Evolutionary conservation across 495 filamentous ascomycete genomes (phyloP).

Genomic region (Astrocystis sublimbata): DNA sequence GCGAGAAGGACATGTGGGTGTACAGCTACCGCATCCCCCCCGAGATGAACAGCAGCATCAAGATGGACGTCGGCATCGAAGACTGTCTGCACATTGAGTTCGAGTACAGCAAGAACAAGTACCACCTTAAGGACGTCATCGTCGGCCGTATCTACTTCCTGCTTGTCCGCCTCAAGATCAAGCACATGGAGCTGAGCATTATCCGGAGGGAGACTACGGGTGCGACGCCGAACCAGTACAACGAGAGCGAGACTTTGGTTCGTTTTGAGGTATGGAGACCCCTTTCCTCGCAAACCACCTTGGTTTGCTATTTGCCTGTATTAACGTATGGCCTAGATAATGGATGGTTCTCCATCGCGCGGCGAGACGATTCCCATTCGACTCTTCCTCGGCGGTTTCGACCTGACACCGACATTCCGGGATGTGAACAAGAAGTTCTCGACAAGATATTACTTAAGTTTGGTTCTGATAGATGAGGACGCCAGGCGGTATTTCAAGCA

Average conservation of each 20-base stretch:
- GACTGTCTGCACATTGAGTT: conserved; percentile 99
- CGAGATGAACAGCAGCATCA: conserved; percentile 96
- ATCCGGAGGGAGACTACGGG: conserved; percentile 97
- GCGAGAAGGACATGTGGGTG: conserved; percentile 99
- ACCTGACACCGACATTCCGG: conserved; percentile 96
- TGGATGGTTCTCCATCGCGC: conserved; percentile 96
- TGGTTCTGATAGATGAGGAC: conserved; percentile 98
- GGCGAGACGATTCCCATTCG: conserved; percentile 99
- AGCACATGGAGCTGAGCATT: conserved; percentile 99
- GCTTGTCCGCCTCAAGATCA: conserved; percentile 97
- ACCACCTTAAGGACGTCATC: conserved; percentile 99
- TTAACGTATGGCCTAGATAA: conserved; percentile 63
- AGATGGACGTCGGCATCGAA: conserved; percentile 99
- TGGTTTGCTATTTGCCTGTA: conserved; percentile 7
- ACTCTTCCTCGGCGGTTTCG: conserved; percentile 96
- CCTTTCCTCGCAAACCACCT: neutral
- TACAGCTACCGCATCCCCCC: conserved; percentile 98
- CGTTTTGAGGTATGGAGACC: conserved; percentile 86
- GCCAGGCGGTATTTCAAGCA: conserved; percentile 99
- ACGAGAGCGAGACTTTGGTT: conserved; percentile 97
- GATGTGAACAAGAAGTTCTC: conserved; percentile 99
- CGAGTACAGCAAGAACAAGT: conserved; percentile 98
- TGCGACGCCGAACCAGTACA: conserved; percentile 99
- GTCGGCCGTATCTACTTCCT: conserved; percentile 99
- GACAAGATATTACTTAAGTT: conserved; percentile 93